A percentile compares a stretch with the other conserved stretches of the same genome.
These are phyloP conservation scores for Gentiana dahurica DNA, from an alignment of 257 asterid species.

Conservation along the genomic window DNA sequence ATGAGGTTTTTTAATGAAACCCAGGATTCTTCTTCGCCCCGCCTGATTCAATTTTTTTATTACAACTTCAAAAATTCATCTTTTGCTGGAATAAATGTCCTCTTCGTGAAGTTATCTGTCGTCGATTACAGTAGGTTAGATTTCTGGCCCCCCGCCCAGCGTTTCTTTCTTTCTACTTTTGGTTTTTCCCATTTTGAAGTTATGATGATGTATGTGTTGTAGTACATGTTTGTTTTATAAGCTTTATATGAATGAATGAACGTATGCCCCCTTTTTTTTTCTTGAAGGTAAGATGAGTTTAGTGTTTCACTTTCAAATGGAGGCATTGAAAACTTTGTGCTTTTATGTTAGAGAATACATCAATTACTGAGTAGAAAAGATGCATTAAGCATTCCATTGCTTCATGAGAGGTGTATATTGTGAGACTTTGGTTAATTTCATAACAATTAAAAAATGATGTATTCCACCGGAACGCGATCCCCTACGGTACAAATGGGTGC, in stretches of 20 bases:
- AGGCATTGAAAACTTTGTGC: neutral
- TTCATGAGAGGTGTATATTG: too few relatives aligned
- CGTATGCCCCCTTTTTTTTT: too few relatives aligned
- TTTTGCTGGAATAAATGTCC: slow-evolving; percentile 1
- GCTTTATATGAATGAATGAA: neutral
- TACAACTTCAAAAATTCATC: neutral
- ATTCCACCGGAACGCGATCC: too few relatives aligned
- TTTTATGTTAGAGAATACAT: too few relatives aligned
- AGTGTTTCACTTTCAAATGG: neutral
- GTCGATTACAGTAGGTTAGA: neutral
- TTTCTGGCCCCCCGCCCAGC: neutral
- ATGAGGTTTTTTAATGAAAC: slow-evolving; percentile 12
- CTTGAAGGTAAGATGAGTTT: neutral
- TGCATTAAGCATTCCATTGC: too few relatives aligned
- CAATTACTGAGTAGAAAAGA: too few relatives aligned
- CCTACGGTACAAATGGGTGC: too few relatives aligned
- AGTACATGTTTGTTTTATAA: slow-evolving; percentile 2
- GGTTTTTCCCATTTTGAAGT: neutral
- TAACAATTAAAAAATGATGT: too few relatives aligned
- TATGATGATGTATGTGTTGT: neutral
- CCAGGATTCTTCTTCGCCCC: neutral
- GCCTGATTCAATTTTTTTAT: slow-evolving; percentile 4
- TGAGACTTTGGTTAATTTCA: too few relatives aligned
- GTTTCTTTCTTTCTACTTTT: neutral
- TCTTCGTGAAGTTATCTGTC: neutral